phyloP scores from a whole-genome alignment of 352 stramenopile genomes.

The Pythium brachiatum region DNA sequence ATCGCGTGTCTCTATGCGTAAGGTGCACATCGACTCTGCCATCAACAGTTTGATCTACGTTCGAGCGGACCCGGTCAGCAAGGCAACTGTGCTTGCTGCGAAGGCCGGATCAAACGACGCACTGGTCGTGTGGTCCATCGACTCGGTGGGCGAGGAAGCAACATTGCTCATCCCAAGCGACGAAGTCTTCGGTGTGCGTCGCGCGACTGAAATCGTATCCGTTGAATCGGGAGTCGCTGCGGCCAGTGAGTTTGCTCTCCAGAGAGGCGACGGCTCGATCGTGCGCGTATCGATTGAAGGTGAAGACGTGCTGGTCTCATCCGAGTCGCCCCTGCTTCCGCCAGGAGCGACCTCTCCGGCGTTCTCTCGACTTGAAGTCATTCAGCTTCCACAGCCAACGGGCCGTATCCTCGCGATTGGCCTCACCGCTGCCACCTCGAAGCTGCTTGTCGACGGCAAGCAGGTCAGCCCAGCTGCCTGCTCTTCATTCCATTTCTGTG shows the following conservation, averaged over 20 bases:
- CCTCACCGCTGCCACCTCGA: conserved; percentile 35
- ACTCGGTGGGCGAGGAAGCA: background rate
- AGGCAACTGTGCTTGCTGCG: background rate
- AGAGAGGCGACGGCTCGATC: conserved; percentile 41
- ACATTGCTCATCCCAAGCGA: conserved; percentile 16
- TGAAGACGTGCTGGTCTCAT: conserved; percentile 3
- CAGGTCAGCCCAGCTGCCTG: conserved; percentile 40
- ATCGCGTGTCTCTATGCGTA: background rate
- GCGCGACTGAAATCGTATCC: conserved; percentile 9
- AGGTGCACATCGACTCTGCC: conserved; percentile 1
- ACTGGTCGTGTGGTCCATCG: conserved; percentile 12
- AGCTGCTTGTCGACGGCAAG: conserved; percentile 50
- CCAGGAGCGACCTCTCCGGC: background rate
- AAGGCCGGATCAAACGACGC: conserved; percentile 14
- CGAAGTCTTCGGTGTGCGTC: conserved; percentile 13
- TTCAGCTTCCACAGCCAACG: conserved; percentile 6
- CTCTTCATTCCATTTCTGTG: conserved; percentile 61
- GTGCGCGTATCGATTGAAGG: conserved; percentile 4
- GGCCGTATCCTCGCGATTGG: conserved; percentile 34
- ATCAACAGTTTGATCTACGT: conserved; percentile 15
- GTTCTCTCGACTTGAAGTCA: conserved; percentile 41
- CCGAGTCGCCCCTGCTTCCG: background rate
- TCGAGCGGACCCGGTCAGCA: background rate
- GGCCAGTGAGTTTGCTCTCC: conserved; percentile 16
- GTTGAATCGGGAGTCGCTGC: background rate